Evolutionary conservation across 179 eudicot genomes (phyloP), one percentile per base, ranked within the genome.

Genomic region (Pouteria campechiana): DNA sequence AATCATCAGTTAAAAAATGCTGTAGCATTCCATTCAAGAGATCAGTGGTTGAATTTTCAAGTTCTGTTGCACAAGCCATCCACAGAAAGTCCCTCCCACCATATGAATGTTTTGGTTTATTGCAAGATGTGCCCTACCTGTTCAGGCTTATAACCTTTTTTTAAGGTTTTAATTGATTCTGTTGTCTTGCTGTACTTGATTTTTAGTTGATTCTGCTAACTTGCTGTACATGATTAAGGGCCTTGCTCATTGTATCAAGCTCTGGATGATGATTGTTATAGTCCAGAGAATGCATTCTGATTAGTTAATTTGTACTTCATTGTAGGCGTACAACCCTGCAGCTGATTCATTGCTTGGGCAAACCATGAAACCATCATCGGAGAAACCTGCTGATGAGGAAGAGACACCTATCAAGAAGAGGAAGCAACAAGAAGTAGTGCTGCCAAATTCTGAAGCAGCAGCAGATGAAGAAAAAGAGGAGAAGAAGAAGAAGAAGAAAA

Each of bases 261-360:
- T 25, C 28, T 23, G 17, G 8, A 24, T 15, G 10, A 3, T 8
- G 16, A 31, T 32, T 41, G 3, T 17, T 14, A 23, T 37, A n/a
- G 25, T 31, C 17, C 20, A 19, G n/a, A n/a, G n/a, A 38, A 11
- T 37, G 17, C 25, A 37, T 50, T 7, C 19, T 4, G 4, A 4
- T n/a, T 40, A 28, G 24, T 7, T 17, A 21, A 10, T 18, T 12
- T 32, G 19, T 17, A 24, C 28, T 53, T 24, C 17, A 40, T 1
- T 48, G 55, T 70, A 89, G 95, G 67, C 81, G 0, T 89, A 89
- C 41, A 89, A 89, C 59, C 79, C 89, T 30, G 70, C 97, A 7
- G 89, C 97, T 0, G 97, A 89, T 63, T 58, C 93, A 15, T 33
- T 73, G 48, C 32, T 85, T 16, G 72, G 73, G 20, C 45, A 29